Evolutionary conservation across 148 eudicot genomes (phyloP).

Genomic region (Pouteria glomerata): DNA sequence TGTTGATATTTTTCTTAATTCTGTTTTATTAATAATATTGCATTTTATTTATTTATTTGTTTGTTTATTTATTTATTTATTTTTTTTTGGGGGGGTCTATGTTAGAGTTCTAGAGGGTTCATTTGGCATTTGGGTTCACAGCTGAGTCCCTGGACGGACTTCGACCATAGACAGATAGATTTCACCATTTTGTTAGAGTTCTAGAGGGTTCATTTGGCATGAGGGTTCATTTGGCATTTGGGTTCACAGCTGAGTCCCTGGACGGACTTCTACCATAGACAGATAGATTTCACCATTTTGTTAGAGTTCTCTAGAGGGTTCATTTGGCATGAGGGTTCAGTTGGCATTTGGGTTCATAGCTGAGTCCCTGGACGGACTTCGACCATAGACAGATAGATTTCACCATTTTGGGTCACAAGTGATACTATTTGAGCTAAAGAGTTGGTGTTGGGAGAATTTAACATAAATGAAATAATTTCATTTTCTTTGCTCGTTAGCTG

Average conservation of each 20-base stretch:
- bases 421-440: background rate
- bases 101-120: background rate
- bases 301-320: no score
- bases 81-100: background rate
- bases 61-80: no score
- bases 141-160: no score
- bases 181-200: background rate
- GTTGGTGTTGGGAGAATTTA: background rate
- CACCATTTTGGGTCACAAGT: constrained; percentile 3
- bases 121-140: background rate
- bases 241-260: background rate
- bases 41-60: no score
- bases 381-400: background rate
- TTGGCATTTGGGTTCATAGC: background rate
- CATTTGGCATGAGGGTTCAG: background rate
- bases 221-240: background rate
- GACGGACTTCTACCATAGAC: no score
- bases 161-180: background rate
- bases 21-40: no score
- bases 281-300: background rate
- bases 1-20: no score
- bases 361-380: no score
- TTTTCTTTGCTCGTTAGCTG: background rate
- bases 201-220: no score
- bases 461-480: background rate